Evolutionary conservation across 441 rosid species (phyloP).

Genomic region (Populus hybrid): DNA sequence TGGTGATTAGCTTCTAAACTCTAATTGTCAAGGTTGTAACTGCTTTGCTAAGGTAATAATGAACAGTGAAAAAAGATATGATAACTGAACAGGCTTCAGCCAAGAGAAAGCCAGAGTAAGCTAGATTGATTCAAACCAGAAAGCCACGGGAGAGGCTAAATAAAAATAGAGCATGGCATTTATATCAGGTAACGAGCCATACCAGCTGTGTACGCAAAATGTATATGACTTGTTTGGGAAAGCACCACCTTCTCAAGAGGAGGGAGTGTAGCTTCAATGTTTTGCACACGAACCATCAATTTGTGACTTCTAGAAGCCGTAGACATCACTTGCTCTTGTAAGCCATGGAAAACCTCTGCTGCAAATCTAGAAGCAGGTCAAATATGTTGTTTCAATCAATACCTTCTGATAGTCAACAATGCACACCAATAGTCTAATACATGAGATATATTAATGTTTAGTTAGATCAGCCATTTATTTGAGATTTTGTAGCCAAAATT

Average conservation of each 20-base stretch:
- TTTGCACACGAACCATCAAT: too few species aligned
- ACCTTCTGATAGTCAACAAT: background rate
- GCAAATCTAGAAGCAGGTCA: slow-evolving; percentile 56
- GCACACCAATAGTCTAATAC: background rate
- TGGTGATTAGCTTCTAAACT: background rate
- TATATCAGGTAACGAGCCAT: too few species aligned
- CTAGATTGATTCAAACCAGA: background rate
- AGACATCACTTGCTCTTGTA: slow-evolving; percentile 75
- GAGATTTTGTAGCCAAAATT: background rate
- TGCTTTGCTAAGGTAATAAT: background rate
- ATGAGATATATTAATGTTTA: background rate
- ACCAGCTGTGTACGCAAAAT: too few species aligned
- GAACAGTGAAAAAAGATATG: background rate
- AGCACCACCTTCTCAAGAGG: too few species aligned
- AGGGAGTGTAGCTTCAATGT: too few species aligned
- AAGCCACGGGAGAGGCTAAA: background rate
- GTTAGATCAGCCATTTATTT: background rate
- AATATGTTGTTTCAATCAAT: slow-evolving; percentile 7
- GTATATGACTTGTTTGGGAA: too few species aligned
- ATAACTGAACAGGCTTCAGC: background rate
- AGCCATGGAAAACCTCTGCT: slow-evolving; percentile 86
- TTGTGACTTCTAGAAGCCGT: slow-evolving; percentile 79
- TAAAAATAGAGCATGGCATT: background rate
- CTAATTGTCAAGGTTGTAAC: background rate
- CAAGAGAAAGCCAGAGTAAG: background rate